Evolutionary conservation across 495 filamentous ascomycete genomes (phyloP).

Genomic region (Astrothelium macrocarpum): DNA sequence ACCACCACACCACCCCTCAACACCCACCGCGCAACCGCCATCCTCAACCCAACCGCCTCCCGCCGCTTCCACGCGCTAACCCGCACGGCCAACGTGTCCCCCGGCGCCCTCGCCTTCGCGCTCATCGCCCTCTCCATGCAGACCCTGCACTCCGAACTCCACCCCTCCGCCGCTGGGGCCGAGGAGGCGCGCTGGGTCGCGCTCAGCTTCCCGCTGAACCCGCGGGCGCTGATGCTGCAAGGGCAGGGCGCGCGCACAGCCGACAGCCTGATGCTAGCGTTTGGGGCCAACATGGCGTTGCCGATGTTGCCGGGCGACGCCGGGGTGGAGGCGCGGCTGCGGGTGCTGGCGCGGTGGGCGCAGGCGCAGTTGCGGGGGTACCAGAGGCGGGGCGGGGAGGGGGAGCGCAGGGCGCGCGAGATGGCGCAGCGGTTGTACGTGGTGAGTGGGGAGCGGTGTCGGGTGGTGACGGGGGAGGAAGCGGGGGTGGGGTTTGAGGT

Average conservation of each 20-base stretch:
- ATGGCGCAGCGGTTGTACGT: conserved; percentile 30
- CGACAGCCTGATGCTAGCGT: conserved; percentile 32
- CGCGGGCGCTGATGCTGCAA: conserved; percentile 26
- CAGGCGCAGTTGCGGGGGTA: conserved; percentile 29
- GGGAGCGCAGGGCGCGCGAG: conserved; percentile 12
- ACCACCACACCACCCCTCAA: conserved; percentile 23
- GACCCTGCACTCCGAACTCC: conserved; percentile 26
- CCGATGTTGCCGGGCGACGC: conserved; percentile 28
- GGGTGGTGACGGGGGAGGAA: conserved; percentile 17
- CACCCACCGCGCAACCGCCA: conserved; percentile 14
- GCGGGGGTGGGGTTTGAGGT: conserved; percentile 22
- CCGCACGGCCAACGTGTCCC: conserved; percentile 23
- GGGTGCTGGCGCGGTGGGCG: conserved; percentile 24
- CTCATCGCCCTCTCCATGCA: conserved; percentile 32
- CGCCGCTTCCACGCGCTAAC: conserved; percentile 22
- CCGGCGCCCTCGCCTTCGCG: conserved; percentile 32
- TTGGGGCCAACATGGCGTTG: conserved; percentile 29
- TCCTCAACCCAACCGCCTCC: conserved; percentile 16
- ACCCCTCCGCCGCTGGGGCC: conserved; percentile 19
- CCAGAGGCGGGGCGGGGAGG: conserved; percentile 27
- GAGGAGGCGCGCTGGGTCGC: too few species aligned
- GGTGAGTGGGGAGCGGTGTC: conserved; percentile 22
- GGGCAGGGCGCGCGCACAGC: conserved; percentile 19
- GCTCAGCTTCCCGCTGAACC: conserved; percentile 36
- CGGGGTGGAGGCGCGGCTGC: conserved; percentile 22